Base-by-base conservation (phyloP, 306 rosid species). In the Albizia julibrissin region DNA sequence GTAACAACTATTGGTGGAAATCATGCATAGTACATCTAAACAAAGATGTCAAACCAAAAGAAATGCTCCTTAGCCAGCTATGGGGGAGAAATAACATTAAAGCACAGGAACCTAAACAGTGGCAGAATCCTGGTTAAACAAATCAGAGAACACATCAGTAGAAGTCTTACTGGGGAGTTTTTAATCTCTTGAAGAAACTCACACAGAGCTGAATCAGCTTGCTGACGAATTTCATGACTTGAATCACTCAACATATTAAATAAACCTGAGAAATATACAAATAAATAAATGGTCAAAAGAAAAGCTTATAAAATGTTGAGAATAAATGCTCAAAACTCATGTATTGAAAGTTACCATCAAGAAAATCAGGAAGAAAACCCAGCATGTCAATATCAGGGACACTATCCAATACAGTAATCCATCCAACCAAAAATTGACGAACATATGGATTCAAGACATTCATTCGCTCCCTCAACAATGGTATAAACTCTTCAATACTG, bases 141-240 rank as follows among this genome's bases (percentile, higher is more conserved):
- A 22, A 79, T 79, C n/a, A 70, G 5, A 47, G n/a, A 52, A 78
- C 64, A 74, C 19, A 78, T 80, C 14, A 84, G 71, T 58, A 90
- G 62, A 88, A 83, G 74, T 78, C 99, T 92, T 93, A 96, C 99
- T 93, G 98, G 97, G 72, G 99, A 96, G 90, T 90, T 94, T 81
- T 96, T 94, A 85, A 96, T 96, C 93, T 96, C 99, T 84, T 96
- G 99, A 76, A 96, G 99, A 87, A 96, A 96, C 88, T 96, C 99
- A 3, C 95, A 87, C 71, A 96, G 99, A 82, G 99, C 99, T 50
- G 98, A 96, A 92, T 96, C 99, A 85, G 99, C 98, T 81, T 96
- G 99, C 83, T 96, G 98, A 59, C 98, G 91, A 71, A 94, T 96
- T 90, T 96, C 98, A 89, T 91, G 97, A 85, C 97, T 93, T 7